These are phyloP conservation scores for Cylindrodendrum hubeiense DNA, from an alignment of 2,329 filamentous ascomycete genomes.

Conservation along the genomic window DNA sequence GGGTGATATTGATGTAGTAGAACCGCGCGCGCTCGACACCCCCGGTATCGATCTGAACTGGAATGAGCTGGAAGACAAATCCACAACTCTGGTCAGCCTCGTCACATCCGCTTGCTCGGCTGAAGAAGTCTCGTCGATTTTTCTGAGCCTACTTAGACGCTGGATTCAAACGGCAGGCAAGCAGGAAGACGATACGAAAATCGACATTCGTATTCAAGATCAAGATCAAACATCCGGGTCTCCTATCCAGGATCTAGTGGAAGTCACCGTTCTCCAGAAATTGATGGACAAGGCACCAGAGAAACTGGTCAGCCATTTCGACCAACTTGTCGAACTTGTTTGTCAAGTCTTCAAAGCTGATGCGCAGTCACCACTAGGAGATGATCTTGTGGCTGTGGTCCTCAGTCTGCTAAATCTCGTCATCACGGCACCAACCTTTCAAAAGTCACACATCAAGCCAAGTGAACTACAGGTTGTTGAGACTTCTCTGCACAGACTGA, in stretches of 20 bases:
- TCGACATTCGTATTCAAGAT: conserved; percentile 47
- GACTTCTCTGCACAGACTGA: conserved; percentile 59
- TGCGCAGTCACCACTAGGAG: conserved; percentile 54
- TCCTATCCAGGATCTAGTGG: conserved; percentile 62
- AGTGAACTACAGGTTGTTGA: conserved; percentile 61
- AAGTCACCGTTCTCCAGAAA: conserved; percentile 73
- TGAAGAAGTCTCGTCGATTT: conserved; percentile 70
- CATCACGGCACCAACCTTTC: conserved; percentile 68
- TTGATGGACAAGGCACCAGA: conserved; percentile 74
- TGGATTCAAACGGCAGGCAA: conserved; percentile 62
- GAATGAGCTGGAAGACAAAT: conserved; percentile 61
- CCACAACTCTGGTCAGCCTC: conserved; percentile 61
- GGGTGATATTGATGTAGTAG: conserved; percentile 65
- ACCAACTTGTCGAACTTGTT: conserved; percentile 74
- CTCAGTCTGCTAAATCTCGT: conserved; percentile 73
- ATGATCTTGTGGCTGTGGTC: conserved; percentile 65
- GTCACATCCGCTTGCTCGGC: conserved; percentile 64
- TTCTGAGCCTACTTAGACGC: conserved; percentile 68
- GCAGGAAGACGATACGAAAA: conserved; percentile 43
- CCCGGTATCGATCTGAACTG: conserved; percentile 51
- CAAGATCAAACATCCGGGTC: conserved; percentile 49
- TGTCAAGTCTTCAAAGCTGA: conserved; percentile 68
- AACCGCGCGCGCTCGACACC: conserved; percentile 40
- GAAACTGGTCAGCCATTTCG: conserved; percentile 72
- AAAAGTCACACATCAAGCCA: conserved; percentile 59